These are phyloP conservation scores for Aspergillus caelatus DNA, from an alignment of 2,329 filamentous ascomycete species.

Conservation along the genomic window DNA sequence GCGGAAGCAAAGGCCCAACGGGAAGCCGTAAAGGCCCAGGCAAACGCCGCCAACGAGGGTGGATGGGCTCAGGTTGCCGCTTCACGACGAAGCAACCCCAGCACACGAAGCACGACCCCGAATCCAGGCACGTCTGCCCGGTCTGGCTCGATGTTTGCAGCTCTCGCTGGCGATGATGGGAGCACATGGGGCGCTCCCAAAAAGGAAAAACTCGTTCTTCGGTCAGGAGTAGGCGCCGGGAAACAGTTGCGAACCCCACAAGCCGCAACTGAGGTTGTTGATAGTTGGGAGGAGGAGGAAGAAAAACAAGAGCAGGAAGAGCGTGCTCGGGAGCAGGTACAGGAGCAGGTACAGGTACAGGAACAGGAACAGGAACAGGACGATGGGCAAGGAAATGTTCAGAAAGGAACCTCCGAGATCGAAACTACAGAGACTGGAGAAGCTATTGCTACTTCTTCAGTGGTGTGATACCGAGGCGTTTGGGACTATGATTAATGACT, in stretches of 20 bases:
- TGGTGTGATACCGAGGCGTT: not conserved
- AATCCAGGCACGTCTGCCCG: constrained; percentile 15
- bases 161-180: constrained; percentile 29
- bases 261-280: constrained; percentile 38
- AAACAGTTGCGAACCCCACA: constrained; percentile 30
- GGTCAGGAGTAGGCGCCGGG: constrained; percentile 37
- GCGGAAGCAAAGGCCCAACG: constrained; percentile 38
- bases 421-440: constrained; percentile 49
- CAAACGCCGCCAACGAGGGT: constrained; percentile 22
- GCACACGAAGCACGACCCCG: constrained; percentile 23
- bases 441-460: constrained; percentile 47
- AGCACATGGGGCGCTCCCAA: constrained; percentile 17
- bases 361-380: constrained; percentile 17
- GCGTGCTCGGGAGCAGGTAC: constrained; percentile 17
- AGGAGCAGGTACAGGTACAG: constrained; percentile 16
- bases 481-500: not conserved
- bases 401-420: not conserved
- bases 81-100: constrained; percentile 32
- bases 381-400: not conserved
- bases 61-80: constrained; percentile 47
- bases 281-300: constrained; percentile 52
- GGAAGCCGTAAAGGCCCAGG: constrained; percentile 32
- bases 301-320: constrained; percentile 45
- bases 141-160: constrained; percentile 35
- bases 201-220: constrained; percentile 39